Evolutionary conservation across 495 filamentous ascomycete species (phyloP), one percentile per base, ranked within the genome.

Genomic region (Pseudevernia furfuracea): DNA sequence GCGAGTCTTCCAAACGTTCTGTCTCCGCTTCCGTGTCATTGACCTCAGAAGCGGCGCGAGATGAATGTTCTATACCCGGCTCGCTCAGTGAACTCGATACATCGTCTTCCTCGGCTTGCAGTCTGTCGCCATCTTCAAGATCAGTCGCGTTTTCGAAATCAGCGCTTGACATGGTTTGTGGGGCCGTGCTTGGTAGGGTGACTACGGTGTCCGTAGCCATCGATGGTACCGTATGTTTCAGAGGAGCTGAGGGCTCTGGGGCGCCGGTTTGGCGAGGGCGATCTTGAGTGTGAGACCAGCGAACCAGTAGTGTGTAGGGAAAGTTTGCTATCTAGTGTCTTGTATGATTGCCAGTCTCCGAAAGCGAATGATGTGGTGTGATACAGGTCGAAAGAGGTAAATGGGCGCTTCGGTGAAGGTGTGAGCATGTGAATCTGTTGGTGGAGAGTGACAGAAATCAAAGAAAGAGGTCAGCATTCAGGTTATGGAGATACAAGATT

Each of bases 21-120:
- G 94, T 98, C 78, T 97, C 94, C 36, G 95, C 94, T 75, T 98
- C 94, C n/a, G 94, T 96, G 76, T 97, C 93, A 68, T 88, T 88
- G 63, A 87, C 86, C 61, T 80, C 72, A 11, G 70, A 65, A 44
- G 62, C 78, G 67, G 74, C 38, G 64, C 67, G 60, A 65, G 68
- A 60, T 34, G 69, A 81, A 62, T 83, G 81, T 67, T 86, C 83
- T 39, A 82, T 83, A n/a, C 85, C 84, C 9, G 80, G 88, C 66
- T 97, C 94, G 78, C 94, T 98, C 68, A 98, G 81, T 73, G 91
- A 95, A 73, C 85, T 89, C 32, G 86, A 83, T 41, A 80, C 74
- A 38, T 64, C 55, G 43, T 64, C 62, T 36, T 30, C 62, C n/a
- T 46, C 55, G 23, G 41, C 62, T 30, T 58, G 53, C 46, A 36